These are phyloP conservation scores for Dipodascus albidus DNA, from an alignment of 805 yeast species.

Conservation along the genomic window DNA sequence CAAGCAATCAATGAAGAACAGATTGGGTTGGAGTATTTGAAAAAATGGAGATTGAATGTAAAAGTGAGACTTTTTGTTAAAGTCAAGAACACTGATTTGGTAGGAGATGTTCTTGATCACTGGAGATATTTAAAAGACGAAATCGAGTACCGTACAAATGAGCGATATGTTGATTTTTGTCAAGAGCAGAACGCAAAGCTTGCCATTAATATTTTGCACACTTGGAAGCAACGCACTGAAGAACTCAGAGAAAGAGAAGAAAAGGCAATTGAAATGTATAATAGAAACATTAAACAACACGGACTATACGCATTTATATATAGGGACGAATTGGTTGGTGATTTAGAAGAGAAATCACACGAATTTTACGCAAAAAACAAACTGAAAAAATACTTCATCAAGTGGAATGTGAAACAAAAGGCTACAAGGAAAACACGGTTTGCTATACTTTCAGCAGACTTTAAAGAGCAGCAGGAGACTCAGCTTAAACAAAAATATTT, in stretches of 20 bases:
- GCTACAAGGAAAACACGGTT: not conserved
- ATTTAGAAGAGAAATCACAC: not conserved
- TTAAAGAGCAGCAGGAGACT: not conserved
- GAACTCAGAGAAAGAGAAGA: not conserved
- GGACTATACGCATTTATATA: not conserved
- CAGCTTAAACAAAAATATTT: not conserved
- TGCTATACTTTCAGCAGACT: not conserved
- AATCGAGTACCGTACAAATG: constrained; percentile 2
- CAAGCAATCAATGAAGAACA: not conserved
- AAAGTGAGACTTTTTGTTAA: not conserved
- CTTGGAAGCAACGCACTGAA: not conserved
- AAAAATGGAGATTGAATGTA: not conserved
- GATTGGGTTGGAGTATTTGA: not conserved
- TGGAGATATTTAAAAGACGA: not conserved
- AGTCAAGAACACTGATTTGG: not conserved
- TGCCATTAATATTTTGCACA: not conserved
- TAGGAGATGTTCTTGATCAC: not conserved
- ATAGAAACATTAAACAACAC: not conserved
- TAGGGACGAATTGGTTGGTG: not conserved
- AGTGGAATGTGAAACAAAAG: not conserved
- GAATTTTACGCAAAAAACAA: not conserved
- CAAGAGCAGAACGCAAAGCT: not conserved
- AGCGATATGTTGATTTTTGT: constrained; percentile 1
- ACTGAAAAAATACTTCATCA: not conserved
- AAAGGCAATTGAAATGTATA: not conserved